These are phyloP conservation scores for Macrophomina phaseolina DNA, from an alignment of 2,329 filamentous ascomycete genomes.

Conservation along the genomic window DNA sequence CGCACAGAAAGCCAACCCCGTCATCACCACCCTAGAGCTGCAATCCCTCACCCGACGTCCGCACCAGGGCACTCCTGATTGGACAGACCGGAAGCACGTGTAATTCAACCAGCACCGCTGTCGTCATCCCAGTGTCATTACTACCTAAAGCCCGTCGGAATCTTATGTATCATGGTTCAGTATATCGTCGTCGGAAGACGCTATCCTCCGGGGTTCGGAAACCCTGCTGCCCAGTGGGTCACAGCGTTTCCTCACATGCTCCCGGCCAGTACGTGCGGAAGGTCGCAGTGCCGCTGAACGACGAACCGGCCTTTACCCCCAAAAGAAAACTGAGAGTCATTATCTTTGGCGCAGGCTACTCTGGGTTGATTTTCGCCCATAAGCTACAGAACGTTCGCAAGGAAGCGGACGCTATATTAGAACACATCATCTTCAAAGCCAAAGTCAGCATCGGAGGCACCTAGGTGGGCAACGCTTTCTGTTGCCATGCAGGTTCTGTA, in stretches of 20 bases:
- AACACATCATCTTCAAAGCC: conserved; percentile 52
- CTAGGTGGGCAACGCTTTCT: conserved; percentile 45
- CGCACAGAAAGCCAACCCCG: background rate
- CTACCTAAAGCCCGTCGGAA: background rate
- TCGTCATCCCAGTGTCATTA: background rate
- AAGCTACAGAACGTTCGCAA: conserved; percentile 51
- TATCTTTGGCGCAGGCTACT: conserved; percentile 42
- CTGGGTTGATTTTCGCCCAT: conserved; percentile 48
- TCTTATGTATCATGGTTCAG: background rate
- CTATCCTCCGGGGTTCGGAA: background rate
- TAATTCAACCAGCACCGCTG: background rate
- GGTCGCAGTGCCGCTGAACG: background rate
- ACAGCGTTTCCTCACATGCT: background rate
- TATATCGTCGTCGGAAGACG: background rate
- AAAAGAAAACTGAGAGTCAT: conserved; percentile 31
- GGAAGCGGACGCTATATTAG: conserved; percentile 42
- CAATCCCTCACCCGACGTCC: conserved; percentile 1
- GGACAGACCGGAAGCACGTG: background rate
- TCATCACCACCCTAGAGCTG: background rate
- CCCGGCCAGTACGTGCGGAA: background rate
- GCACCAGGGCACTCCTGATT: background rate
- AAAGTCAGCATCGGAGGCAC: conserved; percentile 49
- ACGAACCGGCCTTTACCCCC: background rate
- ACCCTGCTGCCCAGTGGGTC: background rate
- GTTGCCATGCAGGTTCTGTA: background rate